phyloP scores from a whole-genome alignment of 805 yeast species.

The Wickerhamiella siamensis region DNA sequence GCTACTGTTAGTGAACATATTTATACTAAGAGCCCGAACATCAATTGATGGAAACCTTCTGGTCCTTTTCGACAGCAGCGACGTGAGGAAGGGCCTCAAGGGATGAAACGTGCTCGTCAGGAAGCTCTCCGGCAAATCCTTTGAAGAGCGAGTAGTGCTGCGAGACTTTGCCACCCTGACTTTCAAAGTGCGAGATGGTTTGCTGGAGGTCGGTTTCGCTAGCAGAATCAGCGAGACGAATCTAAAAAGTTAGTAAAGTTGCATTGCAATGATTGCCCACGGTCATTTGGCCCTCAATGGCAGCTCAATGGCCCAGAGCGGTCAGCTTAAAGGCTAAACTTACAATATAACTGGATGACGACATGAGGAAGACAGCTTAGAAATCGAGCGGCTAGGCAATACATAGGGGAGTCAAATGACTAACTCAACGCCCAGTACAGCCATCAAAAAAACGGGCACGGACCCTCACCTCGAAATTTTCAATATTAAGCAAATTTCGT shows the following conservation, averaged over 20 bases:
- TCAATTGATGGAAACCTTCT: slow-evolving; percentile 16
- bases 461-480: too few relatives aligned
- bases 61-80: slow-evolving; percentile 22
- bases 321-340: neutral
- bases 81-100: slow-evolving; percentile 18
- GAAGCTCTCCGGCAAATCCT: slow-evolving; percentile 25
- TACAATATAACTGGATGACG: slow-evolving; percentile 2
- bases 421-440: too few relatives aligned
- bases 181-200: slow-evolving; percentile 15
- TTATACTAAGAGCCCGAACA: too few relatives aligned
- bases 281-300: neutral
- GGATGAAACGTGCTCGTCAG: slow-evolving; percentile 19
- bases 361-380: neutral
- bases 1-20: too few relatives aligned
- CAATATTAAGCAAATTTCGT: too few relatives aligned
- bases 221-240: slow-evolving; percentile 12
- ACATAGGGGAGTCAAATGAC: too few relatives aligned
- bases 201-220: slow-evolving; percentile 17
- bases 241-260: neutral
- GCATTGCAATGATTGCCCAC: too few relatives aligned
- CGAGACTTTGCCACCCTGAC: slow-evolving; percentile 20
- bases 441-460: too few relatives aligned
- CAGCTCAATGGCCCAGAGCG: neutral
- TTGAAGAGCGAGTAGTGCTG: slow-evolving; percentile 25
- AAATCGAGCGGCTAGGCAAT: neutral